These are phyloP conservation scores for Casuarina cunninghamiana DNA, from an alignment of 306 rosid genomes.

Conservation along the genomic window DNA sequence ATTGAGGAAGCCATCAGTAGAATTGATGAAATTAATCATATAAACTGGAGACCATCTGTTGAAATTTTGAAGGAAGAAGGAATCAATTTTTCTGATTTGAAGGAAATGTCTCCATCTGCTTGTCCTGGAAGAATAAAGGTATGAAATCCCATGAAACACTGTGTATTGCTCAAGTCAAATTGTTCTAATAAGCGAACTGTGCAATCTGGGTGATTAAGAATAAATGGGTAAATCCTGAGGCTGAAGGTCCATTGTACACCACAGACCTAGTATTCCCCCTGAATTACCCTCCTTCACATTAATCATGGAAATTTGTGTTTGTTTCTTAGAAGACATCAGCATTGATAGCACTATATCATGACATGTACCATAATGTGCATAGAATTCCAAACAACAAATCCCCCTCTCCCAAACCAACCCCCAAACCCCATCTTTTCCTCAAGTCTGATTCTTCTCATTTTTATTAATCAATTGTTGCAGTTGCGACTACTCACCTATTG, in stretches of 20 bases:
- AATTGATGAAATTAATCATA: conserved; percentile 55
- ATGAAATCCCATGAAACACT: conserved; percentile 11
- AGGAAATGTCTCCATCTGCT: conserved; percentile 48
- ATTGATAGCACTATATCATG: background rate
- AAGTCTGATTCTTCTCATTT: background rate
- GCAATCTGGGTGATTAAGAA: background rate
- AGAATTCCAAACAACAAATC: background rate
- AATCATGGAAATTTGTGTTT: conserved; percentile 2
- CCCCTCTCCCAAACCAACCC: background rate
- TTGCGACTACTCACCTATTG: background rate
- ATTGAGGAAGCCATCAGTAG: conserved; percentile 57
- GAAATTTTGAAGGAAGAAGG: conserved; percentile 94
- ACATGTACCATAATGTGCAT: background rate
- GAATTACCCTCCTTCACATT: conserved; percentile 11
- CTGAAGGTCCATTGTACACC: conserved; percentile 2
- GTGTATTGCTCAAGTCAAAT: conserved; percentile 15
- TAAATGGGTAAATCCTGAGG: background rate
- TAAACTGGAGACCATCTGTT: conserved; percentile 82
- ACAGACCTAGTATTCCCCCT: background rate
- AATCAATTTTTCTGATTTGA: conserved; percentile 50
- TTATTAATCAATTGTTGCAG: background rate
- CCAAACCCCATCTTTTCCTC: background rate
- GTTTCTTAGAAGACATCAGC: conserved; percentile 5
- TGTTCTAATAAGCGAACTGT: background rate
- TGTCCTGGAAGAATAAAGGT: conserved; percentile 80